These are phyloP conservation scores for Heliamphora pulchella DNA, from an alignment of 179 eudicot genomes.

Conservation along the genomic window DNA sequence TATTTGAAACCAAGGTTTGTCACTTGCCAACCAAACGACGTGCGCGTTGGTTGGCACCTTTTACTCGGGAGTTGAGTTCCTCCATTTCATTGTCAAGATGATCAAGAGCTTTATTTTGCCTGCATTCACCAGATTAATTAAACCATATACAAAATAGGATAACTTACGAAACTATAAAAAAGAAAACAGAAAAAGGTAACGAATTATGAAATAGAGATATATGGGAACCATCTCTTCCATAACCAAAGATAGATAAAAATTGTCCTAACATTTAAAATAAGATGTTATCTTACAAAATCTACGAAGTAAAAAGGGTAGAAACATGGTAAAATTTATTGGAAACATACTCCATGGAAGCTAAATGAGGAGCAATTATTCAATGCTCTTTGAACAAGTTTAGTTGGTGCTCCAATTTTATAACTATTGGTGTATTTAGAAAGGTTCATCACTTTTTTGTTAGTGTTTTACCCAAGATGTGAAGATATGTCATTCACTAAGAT, in stretches of 20 bases:
- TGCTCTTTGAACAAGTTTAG: no score
- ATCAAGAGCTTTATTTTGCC: conserved; percentile 92
- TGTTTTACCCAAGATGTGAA: no score
- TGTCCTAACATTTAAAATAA: neutral
- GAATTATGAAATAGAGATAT: neutral
- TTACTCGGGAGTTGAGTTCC: conserved; percentile 72
- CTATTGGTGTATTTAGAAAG: no score
- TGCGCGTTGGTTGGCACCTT: conserved; percentile 76
- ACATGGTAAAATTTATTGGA: no score
- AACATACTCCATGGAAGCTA: neutral
- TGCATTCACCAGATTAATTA: conserved; percentile 24
- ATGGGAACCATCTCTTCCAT: neutral
- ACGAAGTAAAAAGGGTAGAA: neutral
- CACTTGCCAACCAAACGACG: conserved; percentile 47
- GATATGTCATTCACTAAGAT: no score
- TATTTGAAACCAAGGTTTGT: conserved; percentile 7
- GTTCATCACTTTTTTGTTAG: no score
- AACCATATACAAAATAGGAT: neutral
- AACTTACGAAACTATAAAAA: neutral
- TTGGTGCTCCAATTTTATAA: no score
- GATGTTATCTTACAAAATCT: no score
- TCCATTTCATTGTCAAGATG: conserved; percentile 68
- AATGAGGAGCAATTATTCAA: no score
- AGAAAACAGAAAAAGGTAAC: neutral
- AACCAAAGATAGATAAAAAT: neutral